phyloP scores from a whole-genome alignment of 2,329 filamentous ascomycete genomes.

The Diaporthe longicolla region DNA sequence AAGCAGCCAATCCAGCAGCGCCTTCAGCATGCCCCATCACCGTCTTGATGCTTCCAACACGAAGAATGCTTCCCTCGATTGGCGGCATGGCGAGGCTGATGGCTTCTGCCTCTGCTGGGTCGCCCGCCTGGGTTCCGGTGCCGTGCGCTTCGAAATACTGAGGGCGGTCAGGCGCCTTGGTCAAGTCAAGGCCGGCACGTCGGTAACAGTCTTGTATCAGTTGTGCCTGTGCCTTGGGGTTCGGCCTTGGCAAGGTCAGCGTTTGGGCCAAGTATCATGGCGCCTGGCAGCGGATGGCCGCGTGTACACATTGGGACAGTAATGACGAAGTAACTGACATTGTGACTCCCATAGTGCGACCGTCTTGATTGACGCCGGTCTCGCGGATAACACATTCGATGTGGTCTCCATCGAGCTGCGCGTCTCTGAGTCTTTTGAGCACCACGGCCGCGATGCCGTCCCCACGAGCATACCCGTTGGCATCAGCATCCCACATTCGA shows the following conservation, averaged over 20 bases:
- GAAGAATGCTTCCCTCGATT: conserved; percentile 38
- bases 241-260: conserved; percentile 57
- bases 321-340: background rate
- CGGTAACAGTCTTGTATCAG: conserved; percentile 56
- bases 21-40: conserved; percentile 62
- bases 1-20: conserved; percentile 54
- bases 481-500: conserved; percentile 60
- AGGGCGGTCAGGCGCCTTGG: conserved; percentile 17
- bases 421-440: conserved; percentile 53
- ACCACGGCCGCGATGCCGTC: conserved; percentile 64
- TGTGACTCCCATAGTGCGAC: background rate
- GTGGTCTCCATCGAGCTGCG: background rate
- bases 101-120: conserved; percentile 52
- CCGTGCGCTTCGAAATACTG: conserved; percentile 56
- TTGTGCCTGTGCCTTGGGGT: conserved; percentile 54
- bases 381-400: background rate
- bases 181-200: conserved; percentile 53
- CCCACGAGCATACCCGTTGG: conserved; percentile 66
- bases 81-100: conserved; percentile 45
- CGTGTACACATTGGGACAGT: no score
- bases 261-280: no score
- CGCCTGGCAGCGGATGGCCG: no score
- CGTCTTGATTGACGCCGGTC: conserved; percentile 2
- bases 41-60: conserved; percentile 53
- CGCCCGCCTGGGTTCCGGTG: conserved; percentile 43